These are phyloP conservation scores for Abelmoschus esculentus DNA, from an alignment of 345 rosid species.

Conservation along the genomic window DNA sequence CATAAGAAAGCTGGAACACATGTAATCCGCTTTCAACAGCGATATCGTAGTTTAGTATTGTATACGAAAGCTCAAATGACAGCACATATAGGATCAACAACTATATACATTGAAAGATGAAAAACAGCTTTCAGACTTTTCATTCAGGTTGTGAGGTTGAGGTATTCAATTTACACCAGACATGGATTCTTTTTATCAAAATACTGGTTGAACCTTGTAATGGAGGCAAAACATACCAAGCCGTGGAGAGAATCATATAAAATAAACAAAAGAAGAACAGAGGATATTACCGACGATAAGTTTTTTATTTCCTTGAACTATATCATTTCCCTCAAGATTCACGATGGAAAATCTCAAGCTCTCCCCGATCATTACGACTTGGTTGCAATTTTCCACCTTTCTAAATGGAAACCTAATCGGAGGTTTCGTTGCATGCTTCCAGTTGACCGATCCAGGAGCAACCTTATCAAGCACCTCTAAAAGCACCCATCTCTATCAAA, in stretches of 20 bases:
- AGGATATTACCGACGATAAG: slow-evolving; percentile 69
- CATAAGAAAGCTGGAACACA: slow-evolving; percentile 69
- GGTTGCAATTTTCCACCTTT: slow-evolving; percentile 93
- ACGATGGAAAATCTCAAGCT: slow-evolving; percentile 69
- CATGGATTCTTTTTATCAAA: not conserved
- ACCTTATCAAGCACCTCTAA: slow-evolving; percentile 88
- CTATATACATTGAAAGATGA: no score
- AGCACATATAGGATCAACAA: not conserved
- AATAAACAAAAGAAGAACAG: not conserved
- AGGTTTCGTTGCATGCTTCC: slow-evolving; percentile 90
- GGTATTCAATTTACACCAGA: not conserved
- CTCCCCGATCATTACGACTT: slow-evolving; percentile 73
- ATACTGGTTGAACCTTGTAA: not conserved
- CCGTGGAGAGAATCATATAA: not conserved
- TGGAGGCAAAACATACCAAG: not conserved
- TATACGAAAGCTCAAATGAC: not conserved
- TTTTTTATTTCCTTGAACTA: slow-evolving; percentile 93
- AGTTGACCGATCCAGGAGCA: slow-evolving; percentile 73
- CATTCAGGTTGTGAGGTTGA: not conserved
- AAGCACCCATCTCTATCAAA: slow-evolving; percentile 64
- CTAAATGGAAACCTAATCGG: slow-evolving; percentile 93
- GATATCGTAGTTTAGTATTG: not conserved
- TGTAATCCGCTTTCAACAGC: not conserved
- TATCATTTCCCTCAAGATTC: slow-evolving; percentile 84
- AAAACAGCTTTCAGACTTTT: no score